Evolutionary conservation across 768 basidiomycete species (phyloP).

Genomic region (Tylopilus rubrobrunneus): DNA sequence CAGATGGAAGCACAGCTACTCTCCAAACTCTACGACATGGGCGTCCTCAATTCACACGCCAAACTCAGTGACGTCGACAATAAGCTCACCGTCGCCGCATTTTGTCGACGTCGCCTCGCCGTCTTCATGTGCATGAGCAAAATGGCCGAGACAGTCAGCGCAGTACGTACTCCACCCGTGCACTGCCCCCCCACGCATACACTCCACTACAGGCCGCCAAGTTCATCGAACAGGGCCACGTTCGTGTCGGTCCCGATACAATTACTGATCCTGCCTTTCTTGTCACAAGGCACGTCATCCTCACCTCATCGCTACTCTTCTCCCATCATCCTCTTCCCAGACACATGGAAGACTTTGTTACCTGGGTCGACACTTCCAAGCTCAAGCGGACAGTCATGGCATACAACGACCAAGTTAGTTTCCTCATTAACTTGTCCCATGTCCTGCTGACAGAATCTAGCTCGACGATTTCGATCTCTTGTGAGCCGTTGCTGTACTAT

Average conservation of each 20-base stretch:
- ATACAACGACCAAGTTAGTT: slow-evolving; percentile 90
- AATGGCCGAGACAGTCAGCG: slow-evolving; percentile 94
- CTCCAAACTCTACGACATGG: slow-evolving; percentile 96
- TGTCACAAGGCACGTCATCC: slow-evolving; percentile 66
- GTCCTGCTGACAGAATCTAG: slow-evolving; percentile 38
- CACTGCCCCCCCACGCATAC: slow-evolving; percentile 5
- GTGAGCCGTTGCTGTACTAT: slow-evolving; percentile 30
- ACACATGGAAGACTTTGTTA: slow-evolving; percentile 99
- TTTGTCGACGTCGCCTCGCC: slow-evolving; percentile 87
- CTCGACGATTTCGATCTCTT: slow-evolving; percentile 93
- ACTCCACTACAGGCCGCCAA: slow-evolving; percentile 72
- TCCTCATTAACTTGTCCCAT: not conserved
- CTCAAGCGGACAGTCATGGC: slow-evolving; percentile 92
- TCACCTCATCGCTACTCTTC: not conserved
- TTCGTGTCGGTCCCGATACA: slow-evolving; percentile 94
- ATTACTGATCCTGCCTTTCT: slow-evolving; percentile 96
- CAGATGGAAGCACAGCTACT: slow-evolving; percentile 85
- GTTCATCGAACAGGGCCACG: slow-evolving; percentile 97
- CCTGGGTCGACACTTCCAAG: slow-evolving; percentile 98
- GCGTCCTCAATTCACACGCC: slow-evolving; percentile 78
- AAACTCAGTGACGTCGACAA: slow-evolving; percentile 93
- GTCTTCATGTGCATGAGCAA: slow-evolving; percentile 90
- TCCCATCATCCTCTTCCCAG: slow-evolving; percentile 35
- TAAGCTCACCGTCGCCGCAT: slow-evolving; percentile 92
- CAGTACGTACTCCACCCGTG: slow-evolving; percentile 50